phyloP scores from a whole-genome alignment of 106 monocot species.

The Agapanthus africanus region DNA sequence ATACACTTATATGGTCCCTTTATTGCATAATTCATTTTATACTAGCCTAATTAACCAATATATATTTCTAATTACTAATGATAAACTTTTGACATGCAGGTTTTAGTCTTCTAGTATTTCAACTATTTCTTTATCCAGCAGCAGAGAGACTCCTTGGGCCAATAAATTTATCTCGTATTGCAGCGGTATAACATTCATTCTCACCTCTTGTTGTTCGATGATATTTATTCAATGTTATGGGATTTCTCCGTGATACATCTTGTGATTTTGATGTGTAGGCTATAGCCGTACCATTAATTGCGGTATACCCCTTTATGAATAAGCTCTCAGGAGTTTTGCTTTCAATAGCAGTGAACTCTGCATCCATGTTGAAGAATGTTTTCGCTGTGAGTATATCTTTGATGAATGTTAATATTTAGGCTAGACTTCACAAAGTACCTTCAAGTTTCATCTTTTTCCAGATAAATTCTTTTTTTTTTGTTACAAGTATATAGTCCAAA shows the following conservation, averaged over 20 bases:
- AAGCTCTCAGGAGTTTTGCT: slow-evolving; percentile 14
- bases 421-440: no score
- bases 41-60: background rate
- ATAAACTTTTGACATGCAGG: slow-evolving; percentile 23
- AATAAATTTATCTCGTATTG: slow-evolving; percentile 14
- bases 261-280: slow-evolving; percentile 30
- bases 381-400: slow-evolving; percentile 50
- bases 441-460: no score
- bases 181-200: slow-evolving; percentile 39
- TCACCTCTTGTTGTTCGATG: background rate
- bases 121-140: slow-evolving; percentile 40
- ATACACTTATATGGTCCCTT: no score
- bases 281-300: slow-evolving; percentile 45
- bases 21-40: background rate
- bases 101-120: slow-evolving; percentile 44
- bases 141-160: slow-evolving; percentile 35
- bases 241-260: background rate
- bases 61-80: background rate
- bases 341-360: slow-evolving; percentile 36
- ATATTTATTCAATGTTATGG: background rate
- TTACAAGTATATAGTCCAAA: no score
- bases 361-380: slow-evolving; percentile 59
- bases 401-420: background rate
- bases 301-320: slow-evolving; percentile 47
- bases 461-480: no score